Percentiles rank a stretch among this genome's conserved stretches.
phyloP scores from a whole-genome alignment of 1,139 yeast species.

The Blastobotrys petasosporus region DNA sequence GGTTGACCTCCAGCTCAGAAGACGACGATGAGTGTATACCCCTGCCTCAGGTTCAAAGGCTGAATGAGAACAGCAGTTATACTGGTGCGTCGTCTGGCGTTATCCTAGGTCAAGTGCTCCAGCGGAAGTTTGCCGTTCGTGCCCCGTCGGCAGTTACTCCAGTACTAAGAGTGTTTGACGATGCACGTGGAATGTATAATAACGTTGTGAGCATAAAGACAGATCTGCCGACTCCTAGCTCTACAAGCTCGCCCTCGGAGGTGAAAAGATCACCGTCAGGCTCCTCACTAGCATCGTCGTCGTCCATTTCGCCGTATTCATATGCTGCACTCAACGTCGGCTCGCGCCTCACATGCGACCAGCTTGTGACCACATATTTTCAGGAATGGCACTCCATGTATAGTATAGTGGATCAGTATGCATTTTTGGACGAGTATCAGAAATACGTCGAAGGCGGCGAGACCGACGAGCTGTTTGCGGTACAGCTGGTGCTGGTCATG shows the following conservation, averaged over 20 bases:
- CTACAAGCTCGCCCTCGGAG: not conserved
- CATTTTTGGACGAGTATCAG: slow-evolving; percentile 55
- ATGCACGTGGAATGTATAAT: not conserved
- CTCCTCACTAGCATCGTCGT: not conserved
- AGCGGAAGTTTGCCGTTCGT: slow-evolving; percentile 26
- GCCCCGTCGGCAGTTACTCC: slow-evolving; percentile 21
- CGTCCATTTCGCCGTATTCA: not conserved
- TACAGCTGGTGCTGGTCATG: slow-evolving; percentile 44
- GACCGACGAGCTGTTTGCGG: slow-evolving; percentile 29
- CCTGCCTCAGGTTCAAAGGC: slow-evolving; percentile 26
- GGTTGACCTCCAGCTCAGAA: slow-evolving; percentile 12
- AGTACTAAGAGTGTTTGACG: slow-evolving; percentile 13
- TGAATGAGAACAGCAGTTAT: slow-evolving; percentile 29
- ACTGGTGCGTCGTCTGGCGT: slow-evolving; percentile 34
- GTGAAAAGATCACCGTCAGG: too few species aligned
- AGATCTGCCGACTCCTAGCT: not conserved
- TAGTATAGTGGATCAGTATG: slow-evolving; percentile 62
- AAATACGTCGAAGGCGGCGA: slow-evolving; percentile 33
- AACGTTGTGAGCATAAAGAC: not conserved
- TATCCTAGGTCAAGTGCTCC: slow-evolving; percentile 27
- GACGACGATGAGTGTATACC: slow-evolving; percentile 25
- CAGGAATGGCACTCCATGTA: slow-evolving; percentile 71
- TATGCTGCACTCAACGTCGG: slow-evolving; percentile 8
- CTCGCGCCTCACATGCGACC: slow-evolving; percentile 31
- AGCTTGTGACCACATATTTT: slow-evolving; percentile 46